Evolutionary conservation across 2,329 filamentous ascomycete genomes (phyloP).

Genomic region (Geosmithia flava): DNA sequence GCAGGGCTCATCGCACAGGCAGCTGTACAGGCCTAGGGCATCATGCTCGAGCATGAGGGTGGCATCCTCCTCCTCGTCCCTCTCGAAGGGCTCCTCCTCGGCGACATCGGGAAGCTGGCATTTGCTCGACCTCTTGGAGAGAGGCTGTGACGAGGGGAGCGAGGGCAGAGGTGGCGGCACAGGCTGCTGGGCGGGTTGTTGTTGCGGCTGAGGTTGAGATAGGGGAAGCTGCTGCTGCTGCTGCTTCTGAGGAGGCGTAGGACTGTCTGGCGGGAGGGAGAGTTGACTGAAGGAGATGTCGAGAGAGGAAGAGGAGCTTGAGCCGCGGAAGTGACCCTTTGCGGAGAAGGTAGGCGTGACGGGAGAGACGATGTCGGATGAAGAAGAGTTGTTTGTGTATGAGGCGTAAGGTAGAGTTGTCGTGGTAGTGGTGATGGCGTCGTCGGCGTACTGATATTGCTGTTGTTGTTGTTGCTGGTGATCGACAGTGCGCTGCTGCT

Average conservation of each 20-base stretch:
- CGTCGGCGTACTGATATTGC: conserved; percentile 10
- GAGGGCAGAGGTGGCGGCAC: neutral
- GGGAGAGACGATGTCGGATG: conserved; percentile 58
- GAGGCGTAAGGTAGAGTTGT: conserved; percentile 22
- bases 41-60: conserved; percentile 13
- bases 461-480: conserved; percentile 11
- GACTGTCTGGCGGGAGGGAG: conserved; percentile 5
- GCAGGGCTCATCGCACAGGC: conserved; percentile 57
- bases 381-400: conserved; percentile 37
- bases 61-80: conserved; percentile 36
- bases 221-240: neutral
- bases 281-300: conserved; percentile 35
- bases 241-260: conserved; percentile 36
- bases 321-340: conserved; percentile 49
- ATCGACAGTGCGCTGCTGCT: conserved; percentile 18
- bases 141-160: neutral
- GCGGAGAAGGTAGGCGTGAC: conserved; percentile 59
- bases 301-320: conserved; percentile 70
- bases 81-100: conserved; percentile 68
- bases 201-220: neutral
- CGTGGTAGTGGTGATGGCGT: conserved; percentile 4
- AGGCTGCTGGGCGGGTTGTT: neutral
- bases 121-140: conserved; percentile 25
- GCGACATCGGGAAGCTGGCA: conserved; percentile 61
- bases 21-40: conserved; percentile 43